Percentiles rank a stretch among this genome's conserved stretches.
Evolutionary conservation across 257 asterid species (phyloP).

Genomic region (Solanum chilense): DNA sequence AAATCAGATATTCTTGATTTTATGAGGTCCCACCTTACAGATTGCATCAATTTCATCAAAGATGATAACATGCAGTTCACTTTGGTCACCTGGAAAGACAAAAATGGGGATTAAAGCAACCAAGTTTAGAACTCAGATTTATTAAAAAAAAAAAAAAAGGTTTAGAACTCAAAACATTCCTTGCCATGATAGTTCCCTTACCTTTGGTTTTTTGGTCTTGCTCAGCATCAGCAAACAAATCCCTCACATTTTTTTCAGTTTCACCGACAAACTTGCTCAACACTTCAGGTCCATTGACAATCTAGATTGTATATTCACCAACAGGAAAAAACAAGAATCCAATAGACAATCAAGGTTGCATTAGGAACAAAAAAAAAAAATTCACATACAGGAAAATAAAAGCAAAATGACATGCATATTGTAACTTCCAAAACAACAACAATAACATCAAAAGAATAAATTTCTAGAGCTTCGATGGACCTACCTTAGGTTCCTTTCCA

Average conservation of each 20-base stretch:
- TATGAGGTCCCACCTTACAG: constrained; percentile 65
- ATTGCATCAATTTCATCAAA: constrained; percentile 99
- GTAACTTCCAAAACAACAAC: background rate
- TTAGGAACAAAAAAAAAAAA: background rate
- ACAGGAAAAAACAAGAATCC: background rate
- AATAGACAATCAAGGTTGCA: constrained; percentile 1
- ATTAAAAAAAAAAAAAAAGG: background rate
- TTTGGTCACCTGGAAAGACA: constrained; percentile 81
- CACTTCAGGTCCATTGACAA: constrained; percentile 99
- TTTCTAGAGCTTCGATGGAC: background rate
- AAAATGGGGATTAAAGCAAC: background rate
- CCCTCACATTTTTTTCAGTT: constrained; percentile 96
- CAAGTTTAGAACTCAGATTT: background rate
- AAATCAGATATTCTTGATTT: background rate
- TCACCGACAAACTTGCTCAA: constrained; percentile 97
- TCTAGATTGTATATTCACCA: constrained; percentile 28
- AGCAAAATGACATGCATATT: background rate
- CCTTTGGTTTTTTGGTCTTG: constrained; percentile 87
- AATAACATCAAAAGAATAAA: background rate
- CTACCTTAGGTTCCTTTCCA: constrained; percentile 98
- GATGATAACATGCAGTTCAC: constrained; percentile 92
- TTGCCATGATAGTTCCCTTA: constrained; percentile 14
- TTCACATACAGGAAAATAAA: background rate
- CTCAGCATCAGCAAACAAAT: constrained; percentile 99
- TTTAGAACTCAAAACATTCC: background rate